These are phyloP conservation scores for Colletotrichum musicola DNA, from an alignment of 2,329 filamentous ascomycete species.

Conservation along the genomic window DNA sequence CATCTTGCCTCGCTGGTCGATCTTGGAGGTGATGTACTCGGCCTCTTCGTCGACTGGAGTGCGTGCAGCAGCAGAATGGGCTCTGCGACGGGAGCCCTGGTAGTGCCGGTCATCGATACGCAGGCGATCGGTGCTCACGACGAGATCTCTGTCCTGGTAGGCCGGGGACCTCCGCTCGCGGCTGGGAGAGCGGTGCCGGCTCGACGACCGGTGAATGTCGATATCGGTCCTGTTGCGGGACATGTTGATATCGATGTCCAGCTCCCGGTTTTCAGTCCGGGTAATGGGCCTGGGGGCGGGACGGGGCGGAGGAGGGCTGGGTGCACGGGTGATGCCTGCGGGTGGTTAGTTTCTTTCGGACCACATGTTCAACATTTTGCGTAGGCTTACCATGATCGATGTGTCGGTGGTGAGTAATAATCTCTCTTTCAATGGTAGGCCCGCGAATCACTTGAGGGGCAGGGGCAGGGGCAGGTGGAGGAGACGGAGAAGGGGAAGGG, in stretches of 20 bases:
- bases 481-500: conserved; percentile 62
- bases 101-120: conserved; percentile 57
- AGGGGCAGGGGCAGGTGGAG: conserved; percentile 68
- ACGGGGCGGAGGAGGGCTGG: conserved; percentile 64
- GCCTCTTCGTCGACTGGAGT: conserved; percentile 69
- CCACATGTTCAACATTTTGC: neutral
- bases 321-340: conserved; percentile 62
- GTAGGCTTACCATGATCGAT: conserved; percentile 82
- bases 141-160: conserved; percentile 69
- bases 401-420: conserved; percentile 89
- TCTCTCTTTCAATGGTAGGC: conserved; percentile 86
- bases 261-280: conserved; percentile 63
- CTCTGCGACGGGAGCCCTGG: conserved; percentile 59
- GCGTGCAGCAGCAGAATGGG: conserved; percentile 64
- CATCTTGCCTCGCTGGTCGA: conserved; percentile 72
- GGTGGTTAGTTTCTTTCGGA: conserved; percentile 20
- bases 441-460: conserved; percentile 75
- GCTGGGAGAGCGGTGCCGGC: conserved; percentile 50
- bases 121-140: conserved; percentile 68
- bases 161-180: conserved; percentile 56
- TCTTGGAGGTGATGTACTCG: conserved; percentile 68
- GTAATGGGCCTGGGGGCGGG: conserved; percentile 58
- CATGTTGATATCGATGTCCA: conserved; percentile 72
- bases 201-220: conserved; percentile 62
- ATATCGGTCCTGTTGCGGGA: conserved; percentile 68